These are phyloP conservation scores for Chaetomiaceae sp. DNA, from an alignment of 2,329 filamentous ascomycete species.

Conservation along the genomic window DNA sequence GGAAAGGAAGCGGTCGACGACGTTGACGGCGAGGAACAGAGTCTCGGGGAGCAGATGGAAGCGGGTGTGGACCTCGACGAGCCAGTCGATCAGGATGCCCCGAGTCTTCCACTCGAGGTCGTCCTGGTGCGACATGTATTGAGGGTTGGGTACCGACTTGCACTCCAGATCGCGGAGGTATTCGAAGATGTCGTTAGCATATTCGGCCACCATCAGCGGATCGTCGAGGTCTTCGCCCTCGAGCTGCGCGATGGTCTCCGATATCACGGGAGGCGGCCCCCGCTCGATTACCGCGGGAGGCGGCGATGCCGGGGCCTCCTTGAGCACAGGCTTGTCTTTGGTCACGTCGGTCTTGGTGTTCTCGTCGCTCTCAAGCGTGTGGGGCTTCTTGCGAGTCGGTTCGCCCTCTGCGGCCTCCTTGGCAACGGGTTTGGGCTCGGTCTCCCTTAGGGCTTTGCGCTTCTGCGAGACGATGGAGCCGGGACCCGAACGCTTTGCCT, in stretches of 20 bases:
- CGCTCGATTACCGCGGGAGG: slow-evolving; percentile 22
- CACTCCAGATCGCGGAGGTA: slow-evolving; percentile 84
- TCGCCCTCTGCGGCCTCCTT: slow-evolving; percentile 63
- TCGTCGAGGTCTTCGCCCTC: slow-evolving; percentile 88
- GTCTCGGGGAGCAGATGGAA: slow-evolving; percentile 96
- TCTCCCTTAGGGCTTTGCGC: slow-evolving; percentile 51
- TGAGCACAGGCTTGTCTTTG: slow-evolving; percentile 31
- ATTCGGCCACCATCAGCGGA: slow-evolving; percentile 96
- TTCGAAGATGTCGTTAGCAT: slow-evolving; percentile 94
- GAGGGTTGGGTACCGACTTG: slow-evolving; percentile 74
- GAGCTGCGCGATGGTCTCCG: slow-evolving; percentile 54
- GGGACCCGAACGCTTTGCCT: slow-evolving; percentile 67
- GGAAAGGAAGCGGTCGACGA: slow-evolving; percentile 96
- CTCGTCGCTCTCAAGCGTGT: slow-evolving; percentile 51
- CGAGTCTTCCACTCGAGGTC: slow-evolving; percentile 99
- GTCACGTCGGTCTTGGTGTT: slow-evolving; percentile 26
- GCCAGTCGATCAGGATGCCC: slow-evolving; percentile 94
- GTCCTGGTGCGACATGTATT: slow-evolving; percentile 93
- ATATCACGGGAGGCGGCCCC: slow-evolving; percentile 29
- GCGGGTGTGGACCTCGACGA: slow-evolving; percentile 95
- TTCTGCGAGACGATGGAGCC: slow-evolving; percentile 63
- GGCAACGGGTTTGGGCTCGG: slow-evolving; percentile 46
- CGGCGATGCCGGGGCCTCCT: slow-evolving; percentile 27
- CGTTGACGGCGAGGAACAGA: slow-evolving; percentile 93
- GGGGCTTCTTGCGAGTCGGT: slow-evolving; percentile 61